Base-by-base conservation (phyloP, 257 asterid genomes). In the Verbena officinalis region DNA sequence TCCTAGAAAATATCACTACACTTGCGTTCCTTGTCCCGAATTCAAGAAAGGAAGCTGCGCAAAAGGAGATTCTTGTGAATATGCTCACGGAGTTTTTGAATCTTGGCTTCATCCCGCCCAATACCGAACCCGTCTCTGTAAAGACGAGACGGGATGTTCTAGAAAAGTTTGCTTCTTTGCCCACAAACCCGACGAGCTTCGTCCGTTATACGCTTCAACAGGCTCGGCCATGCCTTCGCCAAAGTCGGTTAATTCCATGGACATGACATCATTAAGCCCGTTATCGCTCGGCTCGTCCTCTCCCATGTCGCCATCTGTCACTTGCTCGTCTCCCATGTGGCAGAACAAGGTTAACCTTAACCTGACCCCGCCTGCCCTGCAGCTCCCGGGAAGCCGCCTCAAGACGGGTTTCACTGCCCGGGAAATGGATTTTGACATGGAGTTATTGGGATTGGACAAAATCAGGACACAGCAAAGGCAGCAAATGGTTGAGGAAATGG, bases 91-190 rank as follows among this genome's bases (percentile, higher is more conserved):
- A 3, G 96, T 91, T 38, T 91, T 91, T 0, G 98, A 91, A 43
- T 91, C 96, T 0, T 92, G 97, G 98, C 89, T 92, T 11, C 98
- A 92, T 64, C 98, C 98, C 3, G 98, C 98, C 0, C 96, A 89
- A 43, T 92, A 92, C 62, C 74, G 91, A 44, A 92, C 98, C 64
- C 86, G 97, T 3, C 94, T 86, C 5, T 91, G 98, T 74, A 91
- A 91, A 74, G 98, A 91, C 7, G 98, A 88, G 76, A 89, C 88
- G 0, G 88, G 88, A 3, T 92, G 98, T 50, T 42, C 81, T 0
- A 79, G 98, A 62, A 91, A 85, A 81, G 98, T 91, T 9, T 91
- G 98, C 75, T 91, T 91, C 65, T 91, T 91, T 24, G 98, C 98
- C 1, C 98, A 91, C 80, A 89, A 67, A 42, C 77, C 73, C 0